These are phyloP conservation scores for Castanea mollissima DNA, from an alignment of 306 rosid genomes.

Conservation along the genomic window DNA sequence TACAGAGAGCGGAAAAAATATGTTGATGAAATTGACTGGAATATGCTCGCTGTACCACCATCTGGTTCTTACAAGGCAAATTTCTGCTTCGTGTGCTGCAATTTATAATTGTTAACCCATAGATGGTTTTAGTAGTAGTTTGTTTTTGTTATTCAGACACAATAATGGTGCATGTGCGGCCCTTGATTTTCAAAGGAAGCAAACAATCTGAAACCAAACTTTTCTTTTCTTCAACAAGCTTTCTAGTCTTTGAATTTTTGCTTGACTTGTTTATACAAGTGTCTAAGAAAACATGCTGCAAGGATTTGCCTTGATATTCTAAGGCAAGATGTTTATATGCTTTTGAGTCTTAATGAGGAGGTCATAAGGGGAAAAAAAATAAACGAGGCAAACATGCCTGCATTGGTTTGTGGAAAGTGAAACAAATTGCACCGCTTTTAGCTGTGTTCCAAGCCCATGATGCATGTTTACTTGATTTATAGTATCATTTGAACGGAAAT, in stretches of 20 bases:
- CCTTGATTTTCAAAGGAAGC: background rate
- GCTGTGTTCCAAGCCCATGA: background rate
- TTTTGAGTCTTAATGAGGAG: background rate
- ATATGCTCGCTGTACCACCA: conserved; percentile 95
- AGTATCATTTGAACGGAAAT: background rate
- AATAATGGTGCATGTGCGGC: background rate
- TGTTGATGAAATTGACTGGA: conserved; percentile 84
- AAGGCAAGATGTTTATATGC: background rate
- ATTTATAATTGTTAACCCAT: background rate
- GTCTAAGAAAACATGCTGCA: background rate
- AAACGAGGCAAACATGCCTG: background rate
- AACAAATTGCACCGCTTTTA: background rate
- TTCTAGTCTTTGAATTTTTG: background rate
- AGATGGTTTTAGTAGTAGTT: conserved; percentile 3
- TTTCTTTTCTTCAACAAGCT: background rate
- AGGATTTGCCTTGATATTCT: background rate
- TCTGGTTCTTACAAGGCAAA: conserved; percentile 81
- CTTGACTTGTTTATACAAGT: background rate
- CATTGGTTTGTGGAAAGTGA: background rate
- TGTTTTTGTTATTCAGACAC: conserved; percentile 23
- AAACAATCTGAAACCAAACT: background rate
- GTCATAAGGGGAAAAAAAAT: background rate
- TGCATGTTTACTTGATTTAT: background rate
- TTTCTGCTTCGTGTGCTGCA: conserved; percentile 25
- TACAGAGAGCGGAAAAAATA: conserved; percentile 91